Conservation (phyloP, 257 asterid species). For the Solanum tarijense region DNA sequence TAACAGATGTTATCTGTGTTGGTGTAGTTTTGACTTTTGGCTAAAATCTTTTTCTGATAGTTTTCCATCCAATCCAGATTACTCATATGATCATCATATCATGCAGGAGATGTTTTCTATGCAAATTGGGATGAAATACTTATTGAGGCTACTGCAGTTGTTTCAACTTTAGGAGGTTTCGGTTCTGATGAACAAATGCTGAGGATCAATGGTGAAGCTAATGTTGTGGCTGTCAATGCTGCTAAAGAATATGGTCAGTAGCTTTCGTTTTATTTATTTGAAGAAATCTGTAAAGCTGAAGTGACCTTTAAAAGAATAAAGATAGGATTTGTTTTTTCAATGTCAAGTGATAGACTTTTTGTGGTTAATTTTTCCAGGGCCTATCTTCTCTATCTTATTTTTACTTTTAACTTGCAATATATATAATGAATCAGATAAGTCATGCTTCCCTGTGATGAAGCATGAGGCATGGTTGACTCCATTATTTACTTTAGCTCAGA, state of each 20-base stretch:
- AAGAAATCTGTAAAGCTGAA: not conserved
- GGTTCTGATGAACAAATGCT: slow-evolving; percentile 94
- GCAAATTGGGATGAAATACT: slow-evolving; percentile 93
- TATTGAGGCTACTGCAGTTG: slow-evolving; percentile 78
- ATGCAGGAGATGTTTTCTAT: slow-evolving; percentile 88
- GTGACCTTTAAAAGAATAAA: not conserved
- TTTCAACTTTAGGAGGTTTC: slow-evolving; percentile 94
- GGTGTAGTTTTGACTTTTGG: not conserved
- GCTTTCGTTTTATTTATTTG: not conserved
- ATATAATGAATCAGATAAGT: not conserved
- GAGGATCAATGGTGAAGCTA: slow-evolving; percentile 97
- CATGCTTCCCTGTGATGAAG: not conserved
- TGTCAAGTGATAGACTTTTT: not conserved
- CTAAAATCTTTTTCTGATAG: not conserved
- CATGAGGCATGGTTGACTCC: not conserved
- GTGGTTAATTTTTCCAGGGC: not conserved
- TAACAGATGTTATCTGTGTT: not conserved
- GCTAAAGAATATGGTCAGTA: slow-evolving; percentile 82
- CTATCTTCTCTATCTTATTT: not conserved
- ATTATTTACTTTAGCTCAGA: not conserved
- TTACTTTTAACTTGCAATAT: not conserved
- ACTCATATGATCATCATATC: slow-evolving; percentile 2
- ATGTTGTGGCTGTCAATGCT: slow-evolving; percentile 81
- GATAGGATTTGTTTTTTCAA: not conserved
- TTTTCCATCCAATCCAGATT: slow-evolving; percentile 1